Evolutionary conservation across 2,329 filamentous ascomycete species (phyloP).

Genomic region (Ploettnerulaceae sp.): DNA sequence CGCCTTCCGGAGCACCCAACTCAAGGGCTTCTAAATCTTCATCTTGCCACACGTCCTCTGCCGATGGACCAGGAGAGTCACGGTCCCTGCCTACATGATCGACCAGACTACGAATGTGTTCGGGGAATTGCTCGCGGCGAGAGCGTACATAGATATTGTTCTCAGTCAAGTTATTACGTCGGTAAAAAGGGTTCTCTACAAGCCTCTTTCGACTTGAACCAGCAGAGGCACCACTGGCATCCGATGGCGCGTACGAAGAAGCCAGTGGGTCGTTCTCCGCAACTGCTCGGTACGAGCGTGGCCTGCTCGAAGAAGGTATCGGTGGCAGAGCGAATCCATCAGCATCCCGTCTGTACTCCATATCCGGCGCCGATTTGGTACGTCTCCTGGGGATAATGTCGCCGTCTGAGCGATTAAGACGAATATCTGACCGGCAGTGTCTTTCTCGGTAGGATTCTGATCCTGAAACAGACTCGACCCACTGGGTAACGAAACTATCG

Average conservation of each 20-base stretch:
- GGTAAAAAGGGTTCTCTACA: slow-evolving; percentile 25
- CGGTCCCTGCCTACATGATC: too few species aligned
- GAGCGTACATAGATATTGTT: slow-evolving; percentile 27
- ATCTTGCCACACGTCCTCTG: too few species aligned
- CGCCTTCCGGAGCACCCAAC: slow-evolving; percentile 18
- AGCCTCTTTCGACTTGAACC: slow-evolving; percentile 24
- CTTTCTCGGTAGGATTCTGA: slow-evolving; percentile 26
- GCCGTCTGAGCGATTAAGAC: slow-evolving; percentile 22
- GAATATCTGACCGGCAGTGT: slow-evolving; percentile 29
- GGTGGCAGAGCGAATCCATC: slow-evolving; percentile 63
- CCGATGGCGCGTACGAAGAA: slow-evolving; percentile 12
- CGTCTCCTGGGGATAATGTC: slow-evolving; percentile 25
- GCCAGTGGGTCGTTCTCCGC: slow-evolving; percentile 11
- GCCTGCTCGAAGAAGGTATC: slow-evolving; percentile 32
- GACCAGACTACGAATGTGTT: too few species aligned
- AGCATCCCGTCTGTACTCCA: slow-evolving; percentile 44
- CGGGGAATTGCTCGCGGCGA: slow-evolving; percentile 19
- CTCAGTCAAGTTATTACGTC: slow-evolving; percentile 22
- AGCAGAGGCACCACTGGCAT: slow-evolving; percentile 17
- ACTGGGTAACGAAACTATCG: slow-evolving; percentile 26
- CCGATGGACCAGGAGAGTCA: too few species aligned
- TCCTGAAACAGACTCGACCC: slow-evolving; percentile 22
- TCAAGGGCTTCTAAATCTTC: too few species aligned
- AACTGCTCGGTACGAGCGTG: slow-evolving; percentile 13
- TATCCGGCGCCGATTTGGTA: slow-evolving; percentile 20